Evolutionary conservation across 2,329 filamentous ascomycete genomes (phyloP).

Genomic region (Fonsecaea multimorphosa): DNA sequence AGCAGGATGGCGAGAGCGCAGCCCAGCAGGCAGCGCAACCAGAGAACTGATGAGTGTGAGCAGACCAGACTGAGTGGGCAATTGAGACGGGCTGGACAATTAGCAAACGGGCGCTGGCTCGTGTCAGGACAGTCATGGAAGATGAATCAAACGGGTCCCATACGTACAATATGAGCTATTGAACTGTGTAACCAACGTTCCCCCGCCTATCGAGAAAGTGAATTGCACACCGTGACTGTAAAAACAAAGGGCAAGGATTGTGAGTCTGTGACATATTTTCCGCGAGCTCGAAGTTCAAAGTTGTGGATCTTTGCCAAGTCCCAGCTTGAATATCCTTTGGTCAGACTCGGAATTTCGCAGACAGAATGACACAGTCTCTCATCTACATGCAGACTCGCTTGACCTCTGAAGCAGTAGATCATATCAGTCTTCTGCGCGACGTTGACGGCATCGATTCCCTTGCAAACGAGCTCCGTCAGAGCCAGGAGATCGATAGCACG

Average conservation of each 20-base stretch:
- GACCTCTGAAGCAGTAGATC: slow-evolving; percentile 26
- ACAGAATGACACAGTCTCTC: slow-evolving; percentile 28
- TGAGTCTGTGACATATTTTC: not conserved
- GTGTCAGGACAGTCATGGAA: not conserved
- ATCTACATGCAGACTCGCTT: slow-evolving; percentile 36
- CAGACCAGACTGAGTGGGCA: not conserved
- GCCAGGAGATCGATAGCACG: slow-evolving; percentile 29
- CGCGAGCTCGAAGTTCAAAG: not conserved
- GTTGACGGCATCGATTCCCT: slow-evolving; percentile 33
- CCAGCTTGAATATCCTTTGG: slow-evolving; percentile 14
- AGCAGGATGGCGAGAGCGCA: slow-evolving; percentile 23
- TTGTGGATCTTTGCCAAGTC: slow-evolving; percentile 26
- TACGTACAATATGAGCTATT: not conserved
- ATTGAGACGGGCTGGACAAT: not conserved
- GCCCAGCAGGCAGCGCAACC: slow-evolving; percentile 9
- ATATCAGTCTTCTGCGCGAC: slow-evolving; percentile 36
- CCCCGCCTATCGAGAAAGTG: not conserved
- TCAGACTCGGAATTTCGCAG: slow-evolving; percentile 28
- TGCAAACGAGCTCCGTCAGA: slow-evolving; percentile 29
- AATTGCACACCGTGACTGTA: not conserved
- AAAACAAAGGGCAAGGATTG: too few relatives aligned
- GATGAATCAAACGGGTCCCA: not conserved
- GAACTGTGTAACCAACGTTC: not conserved
- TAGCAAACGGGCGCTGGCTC: not conserved
- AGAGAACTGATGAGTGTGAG: slow-evolving; percentile 10